Percentiles rank a stretch among this genome's conserved stretches.
phyloP scores from a whole-genome alignment of 2,329 filamentous ascomycete species.

The Arthrobotrys iridis region DNA sequence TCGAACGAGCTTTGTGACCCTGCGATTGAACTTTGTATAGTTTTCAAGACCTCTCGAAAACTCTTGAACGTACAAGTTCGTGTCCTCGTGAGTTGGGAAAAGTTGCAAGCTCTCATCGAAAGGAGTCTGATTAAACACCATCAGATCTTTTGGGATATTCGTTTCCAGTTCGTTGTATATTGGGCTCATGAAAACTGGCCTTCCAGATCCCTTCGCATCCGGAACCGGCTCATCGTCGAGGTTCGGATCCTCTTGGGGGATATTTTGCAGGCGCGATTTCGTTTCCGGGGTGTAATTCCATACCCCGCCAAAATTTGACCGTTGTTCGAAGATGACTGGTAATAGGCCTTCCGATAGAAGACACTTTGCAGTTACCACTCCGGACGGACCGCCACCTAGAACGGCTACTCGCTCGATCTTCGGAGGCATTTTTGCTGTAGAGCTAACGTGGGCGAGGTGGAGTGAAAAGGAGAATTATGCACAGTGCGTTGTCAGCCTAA shows the following conservation, averaged over 20 bases:
- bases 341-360: conserved; percentile 77
- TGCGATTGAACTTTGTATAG: conserved; percentile 54
- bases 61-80: conserved; percentile 74
- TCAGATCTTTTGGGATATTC: conserved; percentile 83
- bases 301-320: conserved; percentile 78
- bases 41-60: conserved; percentile 53
- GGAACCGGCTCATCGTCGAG: conserved; percentile 71
- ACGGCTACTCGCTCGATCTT: conserved; percentile 64
- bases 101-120: conserved; percentile 74
- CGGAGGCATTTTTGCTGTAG: conserved; percentile 4
- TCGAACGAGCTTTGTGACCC: conserved; percentile 33
- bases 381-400: conserved; percentile 83
- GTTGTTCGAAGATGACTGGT: conserved; percentile 81
- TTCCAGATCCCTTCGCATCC: conserved; percentile 50
- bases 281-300: conserved; percentile 78
- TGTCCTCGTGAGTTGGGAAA: conserved; percentile 77
- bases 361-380: conserved; percentile 82
- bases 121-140: conserved; percentile 78
- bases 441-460: neutral
- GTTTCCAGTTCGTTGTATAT: conserved; percentile 85
- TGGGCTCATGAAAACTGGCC: conserved; percentile 75
- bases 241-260: conserved; percentile 77
- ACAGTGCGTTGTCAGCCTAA: conserved; percentile 18
- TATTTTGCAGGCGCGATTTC: conserved; percentile 62
- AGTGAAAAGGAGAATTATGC: neutral